phyloP scores from a whole-genome alignment of 2,329 filamentous ascomycete species.

The Fusarium metavorans region DNA sequence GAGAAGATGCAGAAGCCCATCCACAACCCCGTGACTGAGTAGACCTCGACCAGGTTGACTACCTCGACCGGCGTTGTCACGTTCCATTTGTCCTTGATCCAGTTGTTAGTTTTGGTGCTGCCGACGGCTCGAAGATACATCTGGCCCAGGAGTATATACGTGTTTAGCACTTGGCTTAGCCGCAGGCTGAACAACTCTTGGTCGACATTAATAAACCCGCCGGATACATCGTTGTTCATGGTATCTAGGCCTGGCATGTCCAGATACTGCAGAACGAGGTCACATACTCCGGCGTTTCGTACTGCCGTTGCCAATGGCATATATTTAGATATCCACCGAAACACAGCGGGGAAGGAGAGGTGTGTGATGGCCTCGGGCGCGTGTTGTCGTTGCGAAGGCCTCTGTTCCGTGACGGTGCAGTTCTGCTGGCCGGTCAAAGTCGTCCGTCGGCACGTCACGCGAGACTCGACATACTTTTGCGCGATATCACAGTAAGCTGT shows the following conservation, averaged over 20 bases:
- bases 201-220: not conserved
- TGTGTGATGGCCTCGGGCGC: not conserved
- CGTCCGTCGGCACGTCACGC: slow-evolving; percentile 2
- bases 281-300: not conserved
- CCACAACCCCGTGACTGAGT: not conserved
- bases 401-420: slow-evolving; percentile 11
- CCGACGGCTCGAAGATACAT: not conserved
- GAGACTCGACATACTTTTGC: slow-evolving; percentile 26
- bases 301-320: not conserved
- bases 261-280: not conserved
- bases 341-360: not conserved
- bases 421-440: not conserved
- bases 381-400: not conserved
- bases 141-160: slow-evolving; percentile 16
- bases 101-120: not conserved
- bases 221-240: not conserved
- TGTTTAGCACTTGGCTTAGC: slow-evolving; percentile 22
- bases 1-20: not conserved
- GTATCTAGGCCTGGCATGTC: not conserved
- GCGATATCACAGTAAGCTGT: not conserved
- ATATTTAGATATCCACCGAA: not conserved
- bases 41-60: not conserved
- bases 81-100: not conserved
- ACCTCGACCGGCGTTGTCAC: not conserved
- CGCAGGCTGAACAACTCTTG: not conserved